These are phyloP conservation scores for Boletus bicolor DNA, from an alignment of 768 basidiomycete genomes.

Conservation along the genomic window DNA sequence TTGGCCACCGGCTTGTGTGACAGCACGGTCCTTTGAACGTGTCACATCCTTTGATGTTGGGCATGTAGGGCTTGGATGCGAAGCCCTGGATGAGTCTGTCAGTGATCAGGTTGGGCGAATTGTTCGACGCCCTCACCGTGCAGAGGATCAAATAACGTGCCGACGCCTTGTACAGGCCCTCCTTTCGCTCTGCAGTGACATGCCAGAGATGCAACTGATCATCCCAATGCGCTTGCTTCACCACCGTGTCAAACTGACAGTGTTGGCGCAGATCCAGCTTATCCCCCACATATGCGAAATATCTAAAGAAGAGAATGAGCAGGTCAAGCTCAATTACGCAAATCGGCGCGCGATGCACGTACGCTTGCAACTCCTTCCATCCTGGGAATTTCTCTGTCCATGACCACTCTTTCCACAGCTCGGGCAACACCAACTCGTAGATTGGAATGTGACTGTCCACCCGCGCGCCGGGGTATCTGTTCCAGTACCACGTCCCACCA, in stretches of 20 bases:
- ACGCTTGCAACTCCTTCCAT: conserved; percentile 12
- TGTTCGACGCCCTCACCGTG: background rate
- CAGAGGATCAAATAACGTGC: conserved; percentile 11
- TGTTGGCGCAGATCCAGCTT: conserved; percentile 11
- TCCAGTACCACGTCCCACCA: conserved; percentile 17
- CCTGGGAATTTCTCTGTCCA: conserved; percentile 14
- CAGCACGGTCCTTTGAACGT: conserved; percentile 6
- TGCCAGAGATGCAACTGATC: conserved; percentile 13
- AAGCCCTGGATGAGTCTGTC: background rate
- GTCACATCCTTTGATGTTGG: conserved; percentile 11
- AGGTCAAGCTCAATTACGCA: background rate
- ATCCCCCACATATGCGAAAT: conserved; percentile 9
- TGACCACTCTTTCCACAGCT: conserved; percentile 14
- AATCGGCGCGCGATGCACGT: background rate
- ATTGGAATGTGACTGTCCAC: conserved; percentile 7
- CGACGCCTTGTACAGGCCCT: background rate
- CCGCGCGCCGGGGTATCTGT: conserved; percentile 14
- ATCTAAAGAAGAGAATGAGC: background rate
- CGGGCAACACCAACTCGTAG: conserved; percentile 9
- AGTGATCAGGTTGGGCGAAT: background rate
- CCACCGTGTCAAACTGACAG: conserved; percentile 12
- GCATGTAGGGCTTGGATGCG: conserved; percentile 9
- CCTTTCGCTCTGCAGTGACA: conserved; percentile 5
- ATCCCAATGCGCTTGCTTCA: conserved; percentile 14
- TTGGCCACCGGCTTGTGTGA: conserved; percentile 14